phyloP scores from a whole-genome alignment of 768 basidiomycete species.

The Amanita phalloides region DNA sequence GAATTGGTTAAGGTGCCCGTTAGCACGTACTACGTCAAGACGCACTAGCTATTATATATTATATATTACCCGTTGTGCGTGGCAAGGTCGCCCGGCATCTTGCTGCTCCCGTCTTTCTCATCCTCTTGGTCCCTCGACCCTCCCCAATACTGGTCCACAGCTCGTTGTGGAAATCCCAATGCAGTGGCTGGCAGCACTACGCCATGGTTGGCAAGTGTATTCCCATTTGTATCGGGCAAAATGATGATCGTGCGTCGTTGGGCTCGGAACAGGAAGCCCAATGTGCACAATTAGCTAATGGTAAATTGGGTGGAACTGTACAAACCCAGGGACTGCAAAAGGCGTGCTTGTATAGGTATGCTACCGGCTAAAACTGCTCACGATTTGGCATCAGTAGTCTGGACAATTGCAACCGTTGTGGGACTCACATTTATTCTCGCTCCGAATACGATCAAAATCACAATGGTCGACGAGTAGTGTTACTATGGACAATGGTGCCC shows the following conservation, averaged over 20 bases:
- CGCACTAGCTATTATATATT: too few species aligned
- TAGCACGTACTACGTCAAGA: too few species aligned
- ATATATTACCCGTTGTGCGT: too few species aligned
- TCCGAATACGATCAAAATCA: conserved; percentile 70
- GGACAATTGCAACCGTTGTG: not conserved
- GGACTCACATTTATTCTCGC: conserved; percentile 46
- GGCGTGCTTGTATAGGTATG: conserved; percentile 49
- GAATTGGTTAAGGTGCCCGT: too few species aligned
- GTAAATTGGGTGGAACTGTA: not conserved
- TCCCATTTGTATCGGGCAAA: too few species aligned
- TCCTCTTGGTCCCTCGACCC: too few species aligned
- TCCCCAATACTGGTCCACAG: too few species aligned
- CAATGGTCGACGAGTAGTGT: conserved; percentile 84
- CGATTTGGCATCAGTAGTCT: not conserved
- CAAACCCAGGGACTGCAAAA: conserved; percentile 80
- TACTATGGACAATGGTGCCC: conserved; percentile 65
- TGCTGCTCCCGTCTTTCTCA: too few species aligned
- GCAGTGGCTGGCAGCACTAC: too few species aligned
- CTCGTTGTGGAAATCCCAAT: too few species aligned
- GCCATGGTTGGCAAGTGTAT: too few species aligned
- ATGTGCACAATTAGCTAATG: not conserved
- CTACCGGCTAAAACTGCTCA: conserved; percentile 41
- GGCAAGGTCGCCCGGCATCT: too few species aligned
- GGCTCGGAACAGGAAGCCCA: conserved; percentile 87
- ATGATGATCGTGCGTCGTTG: conserved; percentile 61